These are phyloP conservation scores for Hericium rajendrae DNA, from an alignment of 768 basidiomycete species.

Conservation along the genomic window DNA sequence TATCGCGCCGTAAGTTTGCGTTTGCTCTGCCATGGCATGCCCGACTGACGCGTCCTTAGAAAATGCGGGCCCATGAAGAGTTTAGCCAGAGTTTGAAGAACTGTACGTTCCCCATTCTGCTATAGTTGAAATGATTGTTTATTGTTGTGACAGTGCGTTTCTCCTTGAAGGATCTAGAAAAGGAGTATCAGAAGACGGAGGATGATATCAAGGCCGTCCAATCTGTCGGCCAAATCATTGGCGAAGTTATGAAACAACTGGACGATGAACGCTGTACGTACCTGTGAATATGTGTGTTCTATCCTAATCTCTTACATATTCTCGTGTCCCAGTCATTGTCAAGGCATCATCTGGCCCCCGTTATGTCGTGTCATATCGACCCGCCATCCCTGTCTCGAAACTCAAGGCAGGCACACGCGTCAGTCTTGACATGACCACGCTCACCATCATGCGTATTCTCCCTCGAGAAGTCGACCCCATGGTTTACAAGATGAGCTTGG, in stretches of 20 bases:
- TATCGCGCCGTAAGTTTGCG: constrained; percentile 56
- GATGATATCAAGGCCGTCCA: constrained; percentile 99
- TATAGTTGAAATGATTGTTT: neutral
- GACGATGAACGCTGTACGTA: constrained; percentile 92
- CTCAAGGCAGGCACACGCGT: constrained; percentile 93
- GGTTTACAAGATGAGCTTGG: constrained; percentile 99
- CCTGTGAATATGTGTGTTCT: neutral
- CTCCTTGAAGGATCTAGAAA: constrained; percentile 82
- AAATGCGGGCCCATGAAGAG: constrained; percentile 87
- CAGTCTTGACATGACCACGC: constrained; percentile 97
- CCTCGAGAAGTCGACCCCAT: constrained; percentile 96
- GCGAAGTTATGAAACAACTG: constrained; percentile 96
- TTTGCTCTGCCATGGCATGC: neutral
- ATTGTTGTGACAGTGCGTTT: constrained; percentile 57
- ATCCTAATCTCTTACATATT: neutral
- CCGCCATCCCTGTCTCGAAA: constrained; percentile 82
- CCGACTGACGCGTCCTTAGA: constrained; percentile 41
- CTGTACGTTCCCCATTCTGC: constrained; percentile 38
- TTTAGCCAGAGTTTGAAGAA: constrained; percentile 86
- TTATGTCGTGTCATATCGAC: constrained; percentile 96
- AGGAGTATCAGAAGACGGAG: constrained; percentile 89
- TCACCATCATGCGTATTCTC: constrained; percentile 97
- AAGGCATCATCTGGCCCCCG: constrained; percentile 97
- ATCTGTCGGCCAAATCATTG: constrained; percentile 97
- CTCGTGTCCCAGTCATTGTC: constrained; percentile 66